A percentile compares a stretch with the other conserved stretches of the same genome.
Conservation (phyloP, 345 rosid genomes). For the Zanthoxylum bungeanum region DNA sequence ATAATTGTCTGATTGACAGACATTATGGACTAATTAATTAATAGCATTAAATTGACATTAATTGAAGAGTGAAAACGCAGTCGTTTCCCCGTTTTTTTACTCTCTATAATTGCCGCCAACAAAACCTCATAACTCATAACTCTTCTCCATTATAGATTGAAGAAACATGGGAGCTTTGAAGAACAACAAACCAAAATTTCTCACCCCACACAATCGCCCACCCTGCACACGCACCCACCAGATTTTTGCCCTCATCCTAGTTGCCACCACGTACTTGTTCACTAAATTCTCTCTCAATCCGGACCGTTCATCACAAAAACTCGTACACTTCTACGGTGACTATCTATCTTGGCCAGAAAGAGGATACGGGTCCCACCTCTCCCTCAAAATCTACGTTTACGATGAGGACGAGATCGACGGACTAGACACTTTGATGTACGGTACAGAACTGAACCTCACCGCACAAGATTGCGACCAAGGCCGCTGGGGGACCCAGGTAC, state of each 20-base stretch:
- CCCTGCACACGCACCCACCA: constrained; percentile 14
- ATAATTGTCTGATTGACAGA: too few relatives aligned
- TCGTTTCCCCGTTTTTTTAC: too few relatives aligned
- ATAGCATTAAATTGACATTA: too few relatives aligned
- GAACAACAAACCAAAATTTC: constrained; percentile 6
- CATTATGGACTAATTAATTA: too few relatives aligned
- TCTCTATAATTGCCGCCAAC: too few relatives aligned
- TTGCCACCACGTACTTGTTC: constrained; percentile 9
- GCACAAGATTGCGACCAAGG: constrained; percentile 31
- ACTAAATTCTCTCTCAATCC: too few relatives aligned
- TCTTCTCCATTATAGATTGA: too few relatives aligned
- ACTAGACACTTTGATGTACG: constrained; percentile 34
- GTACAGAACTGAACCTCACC: constrained; percentile 28
- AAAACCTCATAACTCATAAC: too few relatives aligned
- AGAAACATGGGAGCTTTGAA: constrained; percentile 2
- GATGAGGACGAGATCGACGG: too few relatives aligned
- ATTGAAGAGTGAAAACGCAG: too few relatives aligned
- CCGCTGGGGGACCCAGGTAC: constrained; percentile 47
- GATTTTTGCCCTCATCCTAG: constrained; percentile 15
- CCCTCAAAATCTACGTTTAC: constrained; percentile 44
- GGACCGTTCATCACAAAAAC: too few relatives aligned
- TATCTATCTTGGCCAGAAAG: constrained; percentile 26
- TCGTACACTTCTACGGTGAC: too few relatives aligned
- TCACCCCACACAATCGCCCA: background rate
- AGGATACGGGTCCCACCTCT: constrained; percentile 28